Percentiles rank a stretch among this genome's conserved stretches.
Evolutionary conservation across 495 filamentous ascomycete genomes (phyloP).

Genomic region (Annulohypoxylon maeteangense): DNA sequence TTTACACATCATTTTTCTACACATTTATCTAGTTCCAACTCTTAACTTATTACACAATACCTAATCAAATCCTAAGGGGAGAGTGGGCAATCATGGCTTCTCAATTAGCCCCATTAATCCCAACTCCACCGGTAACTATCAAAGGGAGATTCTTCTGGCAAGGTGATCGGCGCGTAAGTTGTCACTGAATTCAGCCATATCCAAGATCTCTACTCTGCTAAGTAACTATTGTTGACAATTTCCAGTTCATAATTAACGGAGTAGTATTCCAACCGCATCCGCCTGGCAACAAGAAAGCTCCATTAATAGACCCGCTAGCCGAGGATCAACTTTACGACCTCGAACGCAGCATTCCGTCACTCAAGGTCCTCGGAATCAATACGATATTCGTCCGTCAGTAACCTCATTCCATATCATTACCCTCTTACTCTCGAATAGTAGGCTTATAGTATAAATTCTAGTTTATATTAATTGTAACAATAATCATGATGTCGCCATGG

Average conservation of each 20-base stretch:
- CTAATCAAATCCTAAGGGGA: background rate
- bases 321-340: conserved; percentile 60
- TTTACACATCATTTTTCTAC: background rate
- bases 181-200: background rate
- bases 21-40: background rate
- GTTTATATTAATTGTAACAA: conserved; percentile 71
- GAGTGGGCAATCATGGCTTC: conserved; percentile 15
- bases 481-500: conserved; percentile 74
- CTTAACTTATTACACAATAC: background rate
- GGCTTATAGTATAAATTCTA: background rate
- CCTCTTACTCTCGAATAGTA: background rate
- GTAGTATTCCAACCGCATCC: conserved; percentile 68
- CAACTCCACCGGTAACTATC: conserved; percentile 26
- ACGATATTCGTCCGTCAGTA: conserved; percentile 65
- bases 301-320: conserved; percentile 61
- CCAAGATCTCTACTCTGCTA: background rate
- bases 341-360: conserved; percentile 69
- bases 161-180: conserved; percentile 30
- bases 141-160: conserved; percentile 33
- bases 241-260: conserved; percentile 71
- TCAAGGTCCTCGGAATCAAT: conserved; percentile 72
- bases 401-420: background rate
- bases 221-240: too few species aligned
- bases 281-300: conserved; percentile 55
- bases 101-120: background rate